A percentile compares a stretch with the other conserved stretches of the same genome.
phyloP scores from a whole-genome alignment of 1,284 basidiomycete genomes.

The Cutaneotrichosporon cavernicola region DNA sequence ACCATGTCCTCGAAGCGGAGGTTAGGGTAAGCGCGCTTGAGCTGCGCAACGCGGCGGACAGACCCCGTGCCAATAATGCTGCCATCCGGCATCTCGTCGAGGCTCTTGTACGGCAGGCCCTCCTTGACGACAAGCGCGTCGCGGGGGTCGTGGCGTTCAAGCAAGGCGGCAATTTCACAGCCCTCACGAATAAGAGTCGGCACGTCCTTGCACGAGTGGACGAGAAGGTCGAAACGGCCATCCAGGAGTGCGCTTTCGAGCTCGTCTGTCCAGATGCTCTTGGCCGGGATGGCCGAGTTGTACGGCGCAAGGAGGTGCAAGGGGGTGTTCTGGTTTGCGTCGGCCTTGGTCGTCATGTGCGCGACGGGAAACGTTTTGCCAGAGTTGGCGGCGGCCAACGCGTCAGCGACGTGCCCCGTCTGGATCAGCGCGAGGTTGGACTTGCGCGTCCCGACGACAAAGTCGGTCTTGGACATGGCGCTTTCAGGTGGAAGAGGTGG shows the following conservation, averaged over 20 bases:
- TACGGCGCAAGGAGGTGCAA: constrained; percentile 56
- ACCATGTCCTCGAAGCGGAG: constrained; percentile 88
- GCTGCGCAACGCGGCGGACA: constrained; percentile 86
- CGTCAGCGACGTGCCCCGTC: constrained; percentile 69
- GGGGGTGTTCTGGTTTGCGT: constrained; percentile 75
- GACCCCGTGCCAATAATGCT: constrained; percentile 92
- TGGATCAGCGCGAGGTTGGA: constrained; percentile 85
- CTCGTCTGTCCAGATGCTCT: constrained; percentile 92
- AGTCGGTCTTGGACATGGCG: constrained; percentile 10
- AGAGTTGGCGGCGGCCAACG: constrained; percentile 59
- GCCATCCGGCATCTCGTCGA: constrained; percentile 84
- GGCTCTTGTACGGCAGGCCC: constrained; percentile 67
- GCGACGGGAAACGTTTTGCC: constrained; percentile 62
- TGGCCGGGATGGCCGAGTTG: constrained; percentile 57
- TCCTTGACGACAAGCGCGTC: constrained; percentile 86
- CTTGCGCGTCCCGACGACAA: constrained; percentile 72
- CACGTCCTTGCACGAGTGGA: constrained; percentile 92
- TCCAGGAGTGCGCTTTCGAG: constrained; percentile 78
- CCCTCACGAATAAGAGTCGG: constrained; percentile 83
- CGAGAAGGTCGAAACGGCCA: constrained; percentile 80
- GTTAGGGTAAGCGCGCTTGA: constrained; percentile 74
- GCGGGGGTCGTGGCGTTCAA: constrained; percentile 83
- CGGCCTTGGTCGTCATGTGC: constrained; percentile 87
- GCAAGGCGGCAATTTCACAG: constrained; percentile 79
- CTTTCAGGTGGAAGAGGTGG: background rate